Base-by-base conservation (phyloP, 495 filamentous ascomycete genomes). In the Talaromyces nanjingensis region DNA sequence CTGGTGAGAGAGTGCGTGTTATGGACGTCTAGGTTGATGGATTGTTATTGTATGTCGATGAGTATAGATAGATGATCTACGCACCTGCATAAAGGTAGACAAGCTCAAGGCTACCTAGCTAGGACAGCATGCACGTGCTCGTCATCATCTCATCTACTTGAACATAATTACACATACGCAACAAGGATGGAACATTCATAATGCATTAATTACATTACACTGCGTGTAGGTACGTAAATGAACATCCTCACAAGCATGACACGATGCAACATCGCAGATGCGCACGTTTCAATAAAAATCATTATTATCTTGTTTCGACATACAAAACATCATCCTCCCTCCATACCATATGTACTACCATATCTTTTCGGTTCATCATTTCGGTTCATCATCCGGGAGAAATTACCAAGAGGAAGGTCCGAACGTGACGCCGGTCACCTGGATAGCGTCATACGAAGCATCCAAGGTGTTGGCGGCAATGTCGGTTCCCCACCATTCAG, bases 401-500 rank as follows among this genome's bases (percentile, higher is more conserved):
- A 16, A 63, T 47, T 64, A 82, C 79, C 83, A 84, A 7, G 63
- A 67, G 11, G 69, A 58, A 11, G 88, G 88, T 27, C 87, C 88
- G 67, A 90, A 90, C 20, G 73, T 85, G 70, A 82, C 65, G 5
- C 86, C 87, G 1, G 66, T 63, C 24, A 69, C 59, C 62, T 70
- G 71, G 20, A 82, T 69, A 6, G 80, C 81, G 1, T 63, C 70
- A 27, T 74, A 74, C 58, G 55, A 6, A 7, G 72, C 72, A 68
- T 84, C 83, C 77, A 79, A 68, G 11, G 81, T 83, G 20, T 76
- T 70, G 8, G 63, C 55, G 3, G 77, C 73, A 27, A 81, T 79
- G 0, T 69, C 74, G 39, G 86, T 89, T 0, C 89, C 89, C 76
- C 85, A 91, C 89, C 89, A 92, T 6, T 68, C 66, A 0, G 87